Conservation (phyloP, 148 eudicot species). For the Rheum nobile region DNA sequence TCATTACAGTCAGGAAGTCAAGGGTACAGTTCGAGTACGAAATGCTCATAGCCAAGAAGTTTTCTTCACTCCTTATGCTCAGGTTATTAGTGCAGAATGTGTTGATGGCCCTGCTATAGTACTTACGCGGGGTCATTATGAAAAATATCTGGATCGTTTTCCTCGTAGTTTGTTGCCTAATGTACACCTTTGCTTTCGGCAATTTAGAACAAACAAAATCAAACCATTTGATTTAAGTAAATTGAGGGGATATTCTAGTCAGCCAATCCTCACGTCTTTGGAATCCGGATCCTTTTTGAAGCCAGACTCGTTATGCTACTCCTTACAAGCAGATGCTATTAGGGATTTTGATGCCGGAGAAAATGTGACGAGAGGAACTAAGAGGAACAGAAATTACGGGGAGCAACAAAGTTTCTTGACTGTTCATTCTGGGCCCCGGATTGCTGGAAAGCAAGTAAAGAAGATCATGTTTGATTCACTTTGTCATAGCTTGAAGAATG, state of each 20-base stretch:
- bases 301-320: constrained; percentile 11
- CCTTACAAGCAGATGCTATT: constrained; percentile 22
- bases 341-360: constrained; percentile 42
- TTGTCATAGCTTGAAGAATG: constrained; percentile 30
- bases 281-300: constrained; percentile 39
- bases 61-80: constrained; percentile 82
- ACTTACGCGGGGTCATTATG: constrained; percentile 76
- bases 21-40: constrained; percentile 46
- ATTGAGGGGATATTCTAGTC: constrained; percentile 73
- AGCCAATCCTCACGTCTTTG: constrained; percentile 65
- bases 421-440: constrained; percentile 8
- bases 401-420: constrained; percentile 26
- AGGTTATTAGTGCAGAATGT: constrained; percentile 92
- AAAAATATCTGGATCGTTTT: constrained; percentile 49
- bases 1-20: constrained; percentile 82
- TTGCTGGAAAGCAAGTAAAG: constrained; percentile 15
- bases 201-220: constrained; percentile 60
- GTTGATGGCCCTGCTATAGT: constrained; percentile 92
- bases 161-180: constrained; percentile 45
- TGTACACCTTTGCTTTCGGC: constrained; percentile 74
- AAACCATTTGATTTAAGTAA: constrained; percentile 85
- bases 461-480: constrained; percentile 19
- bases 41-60: constrained; percentile 88
- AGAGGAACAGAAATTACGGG: constrained; percentile 50
- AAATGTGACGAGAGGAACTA: constrained; percentile 37